Percentiles rank a stretch among this genome's conserved stretches.
Evolutionary conservation across 371 early-diverging fungal genomes (phyloP).

Genomic region (Syncephalis plumigaleata): DNA sequence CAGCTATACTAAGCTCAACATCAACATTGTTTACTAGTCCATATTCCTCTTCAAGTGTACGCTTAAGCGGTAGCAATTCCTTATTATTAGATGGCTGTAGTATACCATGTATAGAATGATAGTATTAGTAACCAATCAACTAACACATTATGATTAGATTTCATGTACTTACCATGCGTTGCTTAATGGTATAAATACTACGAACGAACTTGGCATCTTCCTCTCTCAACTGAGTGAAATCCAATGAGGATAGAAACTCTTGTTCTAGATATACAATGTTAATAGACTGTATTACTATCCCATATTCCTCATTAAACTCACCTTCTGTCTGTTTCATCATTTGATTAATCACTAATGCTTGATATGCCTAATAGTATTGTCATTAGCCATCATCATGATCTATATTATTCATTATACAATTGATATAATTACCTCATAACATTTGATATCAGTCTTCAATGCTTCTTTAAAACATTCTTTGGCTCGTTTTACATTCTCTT

Average conservation of each 20-base stretch:
- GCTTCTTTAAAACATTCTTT: conserved; percentile 45
- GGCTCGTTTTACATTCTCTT: conserved; percentile 27
- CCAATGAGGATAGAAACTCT: conserved; percentile 29
- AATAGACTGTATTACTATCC: background rate
- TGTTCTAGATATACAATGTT: conserved; percentile 22
- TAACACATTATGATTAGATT: too few relatives aligned
- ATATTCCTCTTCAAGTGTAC: conserved; percentile 19
- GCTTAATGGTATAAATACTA: conserved; percentile 30
- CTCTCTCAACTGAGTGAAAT: conserved; percentile 27
- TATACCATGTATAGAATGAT: background rate
- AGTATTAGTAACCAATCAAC: background rate
- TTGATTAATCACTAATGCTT: conserved; percentile 30
- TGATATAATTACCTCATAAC: conserved; percentile 26
- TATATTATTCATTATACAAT: background rate
- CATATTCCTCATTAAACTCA: conserved; percentile 5
- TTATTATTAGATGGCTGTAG: background rate
- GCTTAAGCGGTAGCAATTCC: background rate
- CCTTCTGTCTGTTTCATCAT: conserved; percentile 43
- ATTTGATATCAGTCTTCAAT: conserved; percentile 38
- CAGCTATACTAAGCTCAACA: conserved; percentile 38
- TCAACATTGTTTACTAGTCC: conserved; percentile 28
- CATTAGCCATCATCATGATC: background rate
- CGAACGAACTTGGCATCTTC: conserved; percentile 36
- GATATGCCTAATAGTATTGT: conserved; percentile 24
- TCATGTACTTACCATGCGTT: conserved; percentile 37